These are phyloP conservation scores for Linum lewisii DNA, from an alignment of 345 rosid genomes.

Conservation along the genomic window DNA sequence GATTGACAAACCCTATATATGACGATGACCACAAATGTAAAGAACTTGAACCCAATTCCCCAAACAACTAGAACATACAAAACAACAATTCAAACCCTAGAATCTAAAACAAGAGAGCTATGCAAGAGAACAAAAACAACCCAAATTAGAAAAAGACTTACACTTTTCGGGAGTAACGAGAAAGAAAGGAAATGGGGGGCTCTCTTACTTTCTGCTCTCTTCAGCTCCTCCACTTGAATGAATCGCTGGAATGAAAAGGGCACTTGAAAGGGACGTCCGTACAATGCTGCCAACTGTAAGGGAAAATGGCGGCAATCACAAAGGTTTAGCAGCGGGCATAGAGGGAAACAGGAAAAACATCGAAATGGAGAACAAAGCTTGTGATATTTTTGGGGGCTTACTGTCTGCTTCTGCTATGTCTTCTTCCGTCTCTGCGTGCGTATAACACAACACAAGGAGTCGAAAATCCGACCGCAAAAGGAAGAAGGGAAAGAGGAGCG, in stretches of 20 bases:
- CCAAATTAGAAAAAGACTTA: background rate
- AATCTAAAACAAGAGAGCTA: background rate
- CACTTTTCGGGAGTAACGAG: background rate
- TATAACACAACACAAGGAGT: background rate
- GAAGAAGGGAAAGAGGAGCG: background rate
- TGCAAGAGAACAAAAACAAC: background rate
- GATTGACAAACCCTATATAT: background rate
- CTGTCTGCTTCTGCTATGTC: background rate
- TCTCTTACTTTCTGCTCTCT: background rate
- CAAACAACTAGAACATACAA: too few species aligned
- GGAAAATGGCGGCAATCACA: background rate
- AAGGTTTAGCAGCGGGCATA: background rate
- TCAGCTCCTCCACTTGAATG: background rate
- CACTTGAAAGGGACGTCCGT: background rate
- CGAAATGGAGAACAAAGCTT: background rate
- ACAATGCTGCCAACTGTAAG: background rate
- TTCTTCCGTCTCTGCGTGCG: background rate
- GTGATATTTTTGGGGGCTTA: background rate
- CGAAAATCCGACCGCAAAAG: background rate
- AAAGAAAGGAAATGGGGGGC: background rate
- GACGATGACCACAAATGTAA: background rate
- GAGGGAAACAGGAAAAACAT: background rate
- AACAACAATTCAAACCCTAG: slow-evolving; percentile 1
- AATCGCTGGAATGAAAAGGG: background rate
- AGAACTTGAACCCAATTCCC: background rate